phyloP scores from a whole-genome alignment of 768 basidiomycete species.

The Lentinula lateritia region DNA sequence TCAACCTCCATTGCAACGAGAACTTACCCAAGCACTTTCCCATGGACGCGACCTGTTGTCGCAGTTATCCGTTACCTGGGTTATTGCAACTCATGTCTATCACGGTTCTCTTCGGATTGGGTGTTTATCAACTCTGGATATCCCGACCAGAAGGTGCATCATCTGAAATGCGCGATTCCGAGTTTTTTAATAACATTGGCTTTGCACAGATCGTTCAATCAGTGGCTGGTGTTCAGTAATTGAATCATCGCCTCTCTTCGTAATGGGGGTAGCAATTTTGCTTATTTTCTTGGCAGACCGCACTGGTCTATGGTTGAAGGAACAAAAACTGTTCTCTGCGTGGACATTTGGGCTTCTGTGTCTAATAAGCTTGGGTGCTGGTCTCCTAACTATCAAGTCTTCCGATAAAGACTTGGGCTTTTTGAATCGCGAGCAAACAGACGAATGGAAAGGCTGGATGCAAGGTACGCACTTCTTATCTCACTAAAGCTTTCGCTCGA shows the following conservation, averaged over 20 bases:
- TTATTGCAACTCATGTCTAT: conserved; percentile 52
- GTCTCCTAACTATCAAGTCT: conserved; percentile 60
- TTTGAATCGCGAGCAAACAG: conserved; percentile 87
- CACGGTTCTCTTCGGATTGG: conserved; percentile 38
- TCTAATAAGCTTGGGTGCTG: conserved; percentile 46
- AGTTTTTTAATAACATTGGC: not conserved
- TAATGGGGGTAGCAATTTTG: conserved; percentile 63
- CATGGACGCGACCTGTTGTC: conserved; percentile 77
- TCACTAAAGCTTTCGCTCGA: conserved; percentile 3
- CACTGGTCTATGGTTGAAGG: conserved; percentile 84
- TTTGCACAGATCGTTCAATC: not conserved
- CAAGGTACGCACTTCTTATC: conserved; percentile 54
- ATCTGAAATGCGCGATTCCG: not conserved
- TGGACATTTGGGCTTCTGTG: conserved; percentile 63
- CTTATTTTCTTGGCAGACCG: conserved; percentile 78
- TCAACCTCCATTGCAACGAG: conserved; percentile 81
- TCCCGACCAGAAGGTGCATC: conserved; percentile 9
- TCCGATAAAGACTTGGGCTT: conserved; percentile 83
- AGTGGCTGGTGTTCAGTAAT: conserved; percentile 7
- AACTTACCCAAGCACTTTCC: conserved; percentile 55
- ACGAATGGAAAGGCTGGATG: conserved; percentile 99
- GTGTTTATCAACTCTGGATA: conserved; percentile 41
- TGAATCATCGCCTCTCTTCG: conserved; percentile 41
- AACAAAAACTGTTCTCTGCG: conserved; percentile 77
- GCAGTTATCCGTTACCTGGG: conserved; percentile 64